Evolutionary conservation across 768 basidiomycete genomes (phyloP), one percentile per base, ranked within the genome.

Genomic region (Rhodosporidiobolus odoratus): DNA sequence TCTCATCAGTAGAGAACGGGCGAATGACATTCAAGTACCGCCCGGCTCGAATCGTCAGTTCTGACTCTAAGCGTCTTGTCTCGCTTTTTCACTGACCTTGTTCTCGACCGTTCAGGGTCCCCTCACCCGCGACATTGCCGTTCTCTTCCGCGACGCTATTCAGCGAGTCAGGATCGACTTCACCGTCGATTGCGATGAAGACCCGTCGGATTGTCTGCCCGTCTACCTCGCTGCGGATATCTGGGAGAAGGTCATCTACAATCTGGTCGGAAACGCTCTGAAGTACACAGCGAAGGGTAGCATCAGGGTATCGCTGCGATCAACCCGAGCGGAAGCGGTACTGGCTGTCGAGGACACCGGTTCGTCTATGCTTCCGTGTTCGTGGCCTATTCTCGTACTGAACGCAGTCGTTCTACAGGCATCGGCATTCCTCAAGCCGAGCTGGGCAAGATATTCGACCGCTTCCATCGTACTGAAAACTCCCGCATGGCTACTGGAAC

Each of bases 401-500:
- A 32, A 13, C 32, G 19, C 48, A 10, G 21, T 10, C 48, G 21
- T 50, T 10, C n/a, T 9, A n/a, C 48, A 54, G 62, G 64, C n/a
- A 65, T 68, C 53, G 75, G 75, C 0, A 73, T 75, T 19, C 69
- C 75, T 1, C 35, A 53, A 32, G 38, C 41, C 8, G 66, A 71
- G 57, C 69, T 75, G 12, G 58, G 60, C 45, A 58, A 68, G 25
- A 73, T 75, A 43, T 75, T 75, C 35, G 72, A 72, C 21, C 65
- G 75, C 17, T 75, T 75, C 58, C 75, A 75, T 47, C 75, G 75
- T 12, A 64, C 73, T 25, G 57, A 71, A 32, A 61, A 38, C 30
- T 57, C 23, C 15, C 15, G 58, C 4, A 58, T 47, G 54, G 65
- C 69, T 9, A 66, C 65, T 0, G 62, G 68, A 4, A 61, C 58